These are phyloP conservation scores for Panaeolus cyanescens DNA, from an alignment of 768 basidiomycete genomes.

Conservation along the genomic window DNA sequence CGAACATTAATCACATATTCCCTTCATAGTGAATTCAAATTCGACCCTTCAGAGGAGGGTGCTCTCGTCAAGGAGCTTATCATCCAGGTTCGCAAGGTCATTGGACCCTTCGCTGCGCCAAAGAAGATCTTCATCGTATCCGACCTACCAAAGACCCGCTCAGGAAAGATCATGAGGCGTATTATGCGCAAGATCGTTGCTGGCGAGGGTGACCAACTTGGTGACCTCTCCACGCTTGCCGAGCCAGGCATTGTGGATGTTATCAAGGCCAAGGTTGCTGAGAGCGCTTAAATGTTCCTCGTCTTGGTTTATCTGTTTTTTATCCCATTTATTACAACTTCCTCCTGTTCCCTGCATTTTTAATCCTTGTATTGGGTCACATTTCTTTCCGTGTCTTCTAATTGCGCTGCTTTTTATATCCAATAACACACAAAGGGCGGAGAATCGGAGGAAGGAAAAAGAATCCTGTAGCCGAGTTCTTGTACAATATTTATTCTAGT, in stretches of 20 bases:
- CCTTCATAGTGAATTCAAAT: constrained; percentile 71
- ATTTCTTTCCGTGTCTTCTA: background rate
- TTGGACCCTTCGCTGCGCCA: constrained; percentile 96
- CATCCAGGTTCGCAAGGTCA: constrained; percentile 95
- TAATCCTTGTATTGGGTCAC: background rate
- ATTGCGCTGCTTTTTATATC: background rate
- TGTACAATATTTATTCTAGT: background rate
- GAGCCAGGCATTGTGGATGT: constrained; percentile 85
- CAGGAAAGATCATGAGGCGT: constrained; percentile 96
- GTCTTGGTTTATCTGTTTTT: background rate
- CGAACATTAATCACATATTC: background rate
- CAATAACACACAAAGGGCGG: background rate
- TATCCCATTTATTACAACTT: background rate
- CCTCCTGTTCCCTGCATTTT: background rate
- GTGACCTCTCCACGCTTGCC: constrained; percentile 91
- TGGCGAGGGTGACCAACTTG: constrained; percentile 93
- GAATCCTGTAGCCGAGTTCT: background rate
- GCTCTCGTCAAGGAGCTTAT: constrained; percentile 83
- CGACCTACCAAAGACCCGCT: constrained; percentile 93
- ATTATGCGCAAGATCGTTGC: constrained; percentile 96
- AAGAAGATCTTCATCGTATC: constrained; percentile 85
- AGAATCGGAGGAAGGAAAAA: background rate
- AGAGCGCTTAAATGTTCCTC: constrained; percentile 13
- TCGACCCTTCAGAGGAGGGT: constrained; percentile 69
- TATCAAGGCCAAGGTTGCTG: constrained; percentile 80